Evolutionary conservation across 208 protist genomes (phyloP).

Genomic region (Naegleria lovaniensis): DNA sequence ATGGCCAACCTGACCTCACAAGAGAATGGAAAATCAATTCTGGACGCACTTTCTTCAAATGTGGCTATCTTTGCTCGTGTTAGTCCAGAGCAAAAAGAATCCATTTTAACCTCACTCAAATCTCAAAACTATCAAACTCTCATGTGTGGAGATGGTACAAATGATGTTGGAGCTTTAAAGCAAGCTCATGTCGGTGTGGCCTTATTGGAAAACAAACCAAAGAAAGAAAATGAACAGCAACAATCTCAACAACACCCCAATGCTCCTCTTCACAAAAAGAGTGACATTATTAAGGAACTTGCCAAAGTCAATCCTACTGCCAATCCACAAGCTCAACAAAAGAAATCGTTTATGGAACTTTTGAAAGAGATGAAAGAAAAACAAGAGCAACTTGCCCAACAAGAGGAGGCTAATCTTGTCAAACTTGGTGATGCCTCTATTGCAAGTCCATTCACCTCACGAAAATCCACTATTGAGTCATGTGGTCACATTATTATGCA

Average conservation of each 20-base stretch:
- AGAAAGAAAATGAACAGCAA: not conserved
- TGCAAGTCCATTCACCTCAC: conserved; percentile 82
- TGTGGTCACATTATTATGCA: conserved; percentile 89
- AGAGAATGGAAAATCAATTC: not conserved
- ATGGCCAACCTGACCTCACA: not conserved
- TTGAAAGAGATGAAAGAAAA: conserved; percentile 40
- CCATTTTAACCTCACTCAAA: conserved; percentile 66
- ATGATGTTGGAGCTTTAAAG: conserved; percentile 98
- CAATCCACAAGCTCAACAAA: not conserved
- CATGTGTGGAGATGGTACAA: conserved; percentile 86
- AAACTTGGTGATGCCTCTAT: conserved; percentile 84
- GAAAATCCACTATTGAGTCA: conserved; percentile 70
- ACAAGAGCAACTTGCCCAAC: conserved; percentile 25
- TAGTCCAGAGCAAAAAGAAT: conserved; percentile 38
- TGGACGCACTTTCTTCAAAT: not conserved
- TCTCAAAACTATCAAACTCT: conserved; percentile 70
- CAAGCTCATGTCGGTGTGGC: conserved; percentile 95
- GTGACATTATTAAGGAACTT: conserved; percentile 1
- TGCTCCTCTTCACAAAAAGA: not conserved
- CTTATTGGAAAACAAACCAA: conserved; percentile 55
- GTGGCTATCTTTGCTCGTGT: conserved; percentile 36
- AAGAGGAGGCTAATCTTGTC: conserved; percentile 55
- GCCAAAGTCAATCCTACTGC: not conserved
- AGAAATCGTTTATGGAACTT: not conserved
- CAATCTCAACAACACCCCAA: not conserved